A percentile compares a stretch with the other conserved stretches of the same genome.
These are phyloP conservation scores for Xylaria intraflava DNA, from an alignment of 495 filamentous ascomycete genomes.

Conservation along the genomic window DNA sequence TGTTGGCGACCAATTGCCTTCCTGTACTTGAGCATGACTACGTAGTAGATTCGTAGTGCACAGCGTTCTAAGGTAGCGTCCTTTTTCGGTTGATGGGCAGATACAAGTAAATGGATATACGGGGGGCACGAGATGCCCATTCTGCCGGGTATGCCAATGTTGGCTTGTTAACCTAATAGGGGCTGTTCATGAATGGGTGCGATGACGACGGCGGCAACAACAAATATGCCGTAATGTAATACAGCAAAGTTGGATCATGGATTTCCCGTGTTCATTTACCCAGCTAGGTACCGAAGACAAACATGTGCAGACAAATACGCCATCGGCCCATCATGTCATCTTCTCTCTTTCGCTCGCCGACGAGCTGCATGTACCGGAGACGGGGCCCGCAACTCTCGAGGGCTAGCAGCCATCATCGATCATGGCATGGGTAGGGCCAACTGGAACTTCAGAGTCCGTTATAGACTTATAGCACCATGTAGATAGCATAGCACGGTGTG, in stretches of 20 bases:
- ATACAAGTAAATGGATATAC: neutral
- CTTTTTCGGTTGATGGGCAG: neutral
- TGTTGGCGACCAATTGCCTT: too few relatives aligned
- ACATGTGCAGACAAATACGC: neutral
- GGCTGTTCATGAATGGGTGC: too few relatives aligned
- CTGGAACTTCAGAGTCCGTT: too few relatives aligned
- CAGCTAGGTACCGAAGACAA: neutral
- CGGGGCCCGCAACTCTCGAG: conserved; percentile 4
- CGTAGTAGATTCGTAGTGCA: too few relatives aligned
- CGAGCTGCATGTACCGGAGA: conserved; percentile 2
- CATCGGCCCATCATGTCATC: conserved; percentile 3
- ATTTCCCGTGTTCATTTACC: neutral
- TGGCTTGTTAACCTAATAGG: too few relatives aligned
- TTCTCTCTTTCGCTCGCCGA: conserved; percentile 8
- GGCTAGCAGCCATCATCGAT: conserved; percentile 2
- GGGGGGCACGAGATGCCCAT: neutral
- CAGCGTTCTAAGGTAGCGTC: too few relatives aligned
- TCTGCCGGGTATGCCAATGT: too few relatives aligned
- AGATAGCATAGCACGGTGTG: conserved; percentile 2
- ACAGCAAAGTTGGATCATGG: neutral
- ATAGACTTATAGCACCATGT: too few relatives aligned
- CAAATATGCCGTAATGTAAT: neutral
- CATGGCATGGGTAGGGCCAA: neutral
- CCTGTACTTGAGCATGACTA: too few relatives aligned
- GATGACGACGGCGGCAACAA: neutral